Percentiles rank a stretch among this genome's conserved stretches.
Conservation (phyloP, 768 basidiomycete species). For the Boletus rufocinnamomeus region DNA sequence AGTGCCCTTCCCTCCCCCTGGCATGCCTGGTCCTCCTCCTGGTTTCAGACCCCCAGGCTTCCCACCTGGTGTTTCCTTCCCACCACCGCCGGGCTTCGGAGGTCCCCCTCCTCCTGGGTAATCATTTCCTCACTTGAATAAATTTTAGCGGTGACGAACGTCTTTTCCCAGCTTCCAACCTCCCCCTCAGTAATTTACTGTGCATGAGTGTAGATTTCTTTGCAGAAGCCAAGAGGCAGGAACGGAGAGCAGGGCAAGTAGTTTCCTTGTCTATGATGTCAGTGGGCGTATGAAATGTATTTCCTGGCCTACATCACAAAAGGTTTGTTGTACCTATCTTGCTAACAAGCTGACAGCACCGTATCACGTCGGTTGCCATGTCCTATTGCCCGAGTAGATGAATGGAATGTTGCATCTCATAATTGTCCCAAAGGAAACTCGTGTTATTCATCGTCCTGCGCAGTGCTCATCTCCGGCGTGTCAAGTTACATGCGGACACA, state of each 20-base stretch:
- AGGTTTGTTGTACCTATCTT: conserved; percentile 32
- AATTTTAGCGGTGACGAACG: conserved; percentile 7
- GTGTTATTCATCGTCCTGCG: conserved; percentile 19
- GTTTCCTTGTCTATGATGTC: conserved; percentile 26
- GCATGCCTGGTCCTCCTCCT: conserved; percentile 85
- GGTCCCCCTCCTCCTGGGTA: conserved; percentile 89
- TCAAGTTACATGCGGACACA: conserved; percentile 22
- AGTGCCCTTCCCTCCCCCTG: conserved; percentile 62
- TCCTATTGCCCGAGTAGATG: conserved; percentile 24
- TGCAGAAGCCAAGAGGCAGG: conserved; percentile 18
- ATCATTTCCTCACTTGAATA: conserved; percentile 25
- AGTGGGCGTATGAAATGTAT: conserved; percentile 30
- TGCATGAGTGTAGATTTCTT: conserved; percentile 12
- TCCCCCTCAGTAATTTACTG: conserved; percentile 41
- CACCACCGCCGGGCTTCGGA: conserved; percentile 78
- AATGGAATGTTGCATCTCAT: conserved; percentile 24
- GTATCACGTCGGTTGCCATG: conserved; percentile 22
- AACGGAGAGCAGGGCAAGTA: conserved; percentile 29
- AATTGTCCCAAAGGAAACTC: conserved; percentile 15
- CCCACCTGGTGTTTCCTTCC: conserved; percentile 78
- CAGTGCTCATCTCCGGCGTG: conserved; percentile 30
- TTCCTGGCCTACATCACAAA: conserved; percentile 20
- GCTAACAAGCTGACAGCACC: conserved; percentile 29
- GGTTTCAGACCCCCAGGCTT: conserved; percentile 85
- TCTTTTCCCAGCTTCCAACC: conserved; percentile 45